A percentile compares a stretch with the other conserved stretches of the same genome.
Evolutionary conservation across 495 filamentous ascomycete genomes (phyloP).

Genomic region (Aspergillus campestris): DNA sequence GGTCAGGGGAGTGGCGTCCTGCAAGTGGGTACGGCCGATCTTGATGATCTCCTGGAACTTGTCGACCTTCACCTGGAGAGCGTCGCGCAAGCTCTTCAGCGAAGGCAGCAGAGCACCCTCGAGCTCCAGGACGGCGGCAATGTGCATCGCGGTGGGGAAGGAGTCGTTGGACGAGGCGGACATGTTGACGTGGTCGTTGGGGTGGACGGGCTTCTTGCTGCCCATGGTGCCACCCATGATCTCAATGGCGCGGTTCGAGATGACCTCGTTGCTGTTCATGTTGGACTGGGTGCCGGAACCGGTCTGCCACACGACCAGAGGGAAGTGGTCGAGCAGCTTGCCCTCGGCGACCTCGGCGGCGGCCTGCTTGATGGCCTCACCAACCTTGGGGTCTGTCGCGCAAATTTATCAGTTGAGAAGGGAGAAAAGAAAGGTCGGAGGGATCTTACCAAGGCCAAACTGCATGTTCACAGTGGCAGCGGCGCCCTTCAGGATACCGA

Average conservation of each 20-base stretch:
- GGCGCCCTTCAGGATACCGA: conserved; percentile 95
- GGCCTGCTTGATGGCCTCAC: conserved; percentile 88
- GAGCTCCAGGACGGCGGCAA: conserved; percentile 90
- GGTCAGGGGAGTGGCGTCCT: conserved; percentile 94
- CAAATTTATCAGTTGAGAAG: background rate
- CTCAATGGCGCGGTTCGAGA: conserved; percentile 98
- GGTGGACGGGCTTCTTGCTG: conserved; percentile 95
- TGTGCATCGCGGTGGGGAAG: conserved; percentile 99
- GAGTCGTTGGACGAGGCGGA: conserved; percentile 98
- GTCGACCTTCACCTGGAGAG: conserved; percentile 82
- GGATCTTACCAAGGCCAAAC: conserved; percentile 75
- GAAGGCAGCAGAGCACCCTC: conserved; percentile 77
- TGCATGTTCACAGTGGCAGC: conserved; percentile 94
- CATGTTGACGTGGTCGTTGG: conserved; percentile 99
- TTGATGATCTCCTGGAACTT: conserved; percentile 91
- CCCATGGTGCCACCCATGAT: conserved; percentile 92
- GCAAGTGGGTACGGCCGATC: conserved; percentile 95
- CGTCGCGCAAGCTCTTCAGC: conserved; percentile 69
- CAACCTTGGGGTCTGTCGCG: conserved; percentile 69
- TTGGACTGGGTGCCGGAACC: conserved; percentile 98
- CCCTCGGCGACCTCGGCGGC: conserved; percentile 87
- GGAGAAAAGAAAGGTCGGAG: background rate
- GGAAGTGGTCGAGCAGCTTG: conserved; percentile 96
- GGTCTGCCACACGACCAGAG: conserved; percentile 98
- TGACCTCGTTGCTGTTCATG: conserved; percentile 99